A percentile compares a stretch with the other conserved stretches of the same genome.
Conservation (phyloP, 768 basidiomycete species). For the Psilocybe cubensis region DNA sequence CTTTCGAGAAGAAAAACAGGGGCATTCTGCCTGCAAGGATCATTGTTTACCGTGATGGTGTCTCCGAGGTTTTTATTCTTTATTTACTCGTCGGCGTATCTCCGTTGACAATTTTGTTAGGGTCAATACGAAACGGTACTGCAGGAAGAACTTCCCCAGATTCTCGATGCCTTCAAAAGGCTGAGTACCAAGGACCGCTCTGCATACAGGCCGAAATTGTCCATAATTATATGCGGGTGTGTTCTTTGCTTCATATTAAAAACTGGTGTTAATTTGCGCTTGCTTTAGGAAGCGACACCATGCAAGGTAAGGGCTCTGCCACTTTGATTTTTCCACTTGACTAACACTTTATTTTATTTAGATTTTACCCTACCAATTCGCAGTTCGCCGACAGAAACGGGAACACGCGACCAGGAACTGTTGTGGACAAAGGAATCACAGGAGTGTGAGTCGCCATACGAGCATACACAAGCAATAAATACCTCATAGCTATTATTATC, state of each 20-base stretch:
- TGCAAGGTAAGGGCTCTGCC: slow-evolving; percentile 46
- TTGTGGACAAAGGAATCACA: slow-evolving; percentile 81
- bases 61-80: slow-evolving; percentile 63
- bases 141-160: slow-evolving; percentile 61
- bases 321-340: not conserved
- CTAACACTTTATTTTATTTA: slow-evolving; percentile 12
- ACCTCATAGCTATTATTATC: slow-evolving; percentile 17
- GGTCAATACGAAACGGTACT: slow-evolving; percentile 75
- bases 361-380: slow-evolving; percentile 60
- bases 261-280: not conserved
- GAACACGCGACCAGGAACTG: slow-evolving; percentile 79
- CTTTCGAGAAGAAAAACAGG: slow-evolving; percentile 59
- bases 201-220: slow-evolving; percentile 62
- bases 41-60: slow-evolving; percentile 79
- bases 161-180: slow-evolving; percentile 62
- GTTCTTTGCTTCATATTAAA: slow-evolving; percentile 21
- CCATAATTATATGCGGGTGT: slow-evolving; percentile 78
- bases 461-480: not conserved
- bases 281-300: slow-evolving; percentile 66
- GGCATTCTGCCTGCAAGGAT: slow-evolving; percentile 69
- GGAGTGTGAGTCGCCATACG: slow-evolving; percentile 48
- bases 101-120: slow-evolving; percentile 35
- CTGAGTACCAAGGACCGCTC: slow-evolving; percentile 43
- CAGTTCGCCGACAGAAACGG: slow-evolving; percentile 63
- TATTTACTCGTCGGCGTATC: not conserved